Percentiles rank a stretch among this genome's conserved stretches.
phyloP scores from a whole-genome alignment of 768 basidiomycete species.

The Hericium rajendrae region DNA sequence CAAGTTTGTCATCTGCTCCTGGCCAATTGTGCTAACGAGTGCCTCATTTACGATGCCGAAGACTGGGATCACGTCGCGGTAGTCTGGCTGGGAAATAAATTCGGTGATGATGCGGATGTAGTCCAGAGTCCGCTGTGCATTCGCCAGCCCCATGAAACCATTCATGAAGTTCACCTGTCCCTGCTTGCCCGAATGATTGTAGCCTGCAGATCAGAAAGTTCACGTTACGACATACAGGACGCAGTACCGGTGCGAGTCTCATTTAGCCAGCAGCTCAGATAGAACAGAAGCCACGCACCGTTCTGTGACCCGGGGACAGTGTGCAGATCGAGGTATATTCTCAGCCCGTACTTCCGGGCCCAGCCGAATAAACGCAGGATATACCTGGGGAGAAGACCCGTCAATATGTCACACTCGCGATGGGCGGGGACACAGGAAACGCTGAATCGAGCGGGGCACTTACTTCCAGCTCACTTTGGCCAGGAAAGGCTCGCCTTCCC shows the following conservation, averaged over 20 bases:
- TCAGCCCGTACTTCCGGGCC: slow-evolving; percentile 86
- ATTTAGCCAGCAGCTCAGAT: neutral
- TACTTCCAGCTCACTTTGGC: slow-evolving; percentile 68
- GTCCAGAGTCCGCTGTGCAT: slow-evolving; percentile 73
- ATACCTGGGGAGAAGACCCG: slow-evolving; percentile 29
- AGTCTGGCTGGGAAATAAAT: slow-evolving; percentile 76
- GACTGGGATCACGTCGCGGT: slow-evolving; percentile 50
- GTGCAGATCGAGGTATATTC: slow-evolving; percentile 77
- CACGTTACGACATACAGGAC: neutral
- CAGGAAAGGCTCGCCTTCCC: slow-evolving; percentile 72
- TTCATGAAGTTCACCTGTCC: slow-evolving; percentile 58
- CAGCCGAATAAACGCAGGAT: slow-evolving; percentile 70
- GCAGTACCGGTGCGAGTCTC: too few species aligned
- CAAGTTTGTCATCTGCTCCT: slow-evolving; percentile 50
- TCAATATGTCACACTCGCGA: neutral
- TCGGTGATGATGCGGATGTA: slow-evolving; percentile 71
- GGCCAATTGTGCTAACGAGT: slow-evolving; percentile 43
- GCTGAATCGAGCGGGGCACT: slow-evolving; percentile 2
- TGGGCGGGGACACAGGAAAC: neutral
- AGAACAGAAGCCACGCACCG: slow-evolving; percentile 27
- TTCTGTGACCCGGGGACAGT: slow-evolving; percentile 79
- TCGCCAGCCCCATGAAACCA: slow-evolving; percentile 82
- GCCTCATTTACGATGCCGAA: slow-evolving; percentile 67
- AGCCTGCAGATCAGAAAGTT: slow-evolving; percentile 23
- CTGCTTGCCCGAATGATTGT: slow-evolving; percentile 50